Conservation (phyloP, 164 flowering plant genomes). For the Chimonanthus praecox region DNA sequence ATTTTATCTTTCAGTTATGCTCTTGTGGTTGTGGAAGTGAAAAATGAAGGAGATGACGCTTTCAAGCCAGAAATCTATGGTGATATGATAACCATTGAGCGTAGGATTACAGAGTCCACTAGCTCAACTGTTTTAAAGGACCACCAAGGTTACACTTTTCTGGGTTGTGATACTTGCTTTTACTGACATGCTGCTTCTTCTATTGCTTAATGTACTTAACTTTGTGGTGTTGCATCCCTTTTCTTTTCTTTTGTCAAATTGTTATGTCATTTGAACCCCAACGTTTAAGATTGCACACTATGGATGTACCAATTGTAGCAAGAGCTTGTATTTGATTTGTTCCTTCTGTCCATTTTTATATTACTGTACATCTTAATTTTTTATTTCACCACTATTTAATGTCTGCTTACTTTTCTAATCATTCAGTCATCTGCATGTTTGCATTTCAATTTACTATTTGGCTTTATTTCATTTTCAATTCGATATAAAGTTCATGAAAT, state of each 20-base stretch:
- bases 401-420: not conserved
- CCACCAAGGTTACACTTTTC: constrained; percentile 45
- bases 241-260: too few relatives aligned
- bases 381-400: not conserved
- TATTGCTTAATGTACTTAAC: not conserved
- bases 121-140: constrained; percentile 65
- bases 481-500: not conserved
- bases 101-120: constrained; percentile 58
- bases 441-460: not conserved
- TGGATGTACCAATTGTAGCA: too few relatives aligned
- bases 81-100: constrained; percentile 58
- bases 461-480: not conserved
- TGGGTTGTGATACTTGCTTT: not conserved
- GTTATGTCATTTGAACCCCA: too few relatives aligned
- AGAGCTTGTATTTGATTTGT: too few relatives aligned
- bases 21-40: constrained; percentile 62
- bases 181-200: constrained; percentile 1
- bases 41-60: constrained; percentile 90
- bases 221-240: too few relatives aligned
- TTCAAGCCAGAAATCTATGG: constrained; percentile 81
- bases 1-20: constrained; percentile 53
- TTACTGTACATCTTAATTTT: not conserved
- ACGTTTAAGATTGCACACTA: too few relatives aligned
- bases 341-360: not conserved
- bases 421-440: not conserved